A percentile compares a stretch with the other conserved stretches of the same genome.
Evolutionary conservation across 257 asterid species (phyloP).

Genomic region (Nicotiana tabacum): DNA sequence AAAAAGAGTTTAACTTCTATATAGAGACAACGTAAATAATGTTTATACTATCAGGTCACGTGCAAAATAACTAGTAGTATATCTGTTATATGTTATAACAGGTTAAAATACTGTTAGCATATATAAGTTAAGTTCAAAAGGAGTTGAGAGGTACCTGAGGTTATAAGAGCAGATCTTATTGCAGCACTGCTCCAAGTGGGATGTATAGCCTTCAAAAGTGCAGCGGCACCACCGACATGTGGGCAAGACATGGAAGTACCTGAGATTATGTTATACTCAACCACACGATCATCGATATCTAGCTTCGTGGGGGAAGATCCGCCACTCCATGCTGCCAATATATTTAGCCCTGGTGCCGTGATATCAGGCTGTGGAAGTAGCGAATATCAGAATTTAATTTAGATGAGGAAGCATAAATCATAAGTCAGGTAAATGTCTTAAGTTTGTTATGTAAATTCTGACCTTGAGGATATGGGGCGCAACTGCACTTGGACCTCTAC

Average conservation of each 20-base stretch:
- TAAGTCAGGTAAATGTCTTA: background rate
- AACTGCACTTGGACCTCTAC: slow-evolving; percentile 40
- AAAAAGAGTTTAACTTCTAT: background rate
- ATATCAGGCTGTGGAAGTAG: slow-evolving; percentile 65
- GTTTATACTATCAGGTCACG: too few relatives aligned
- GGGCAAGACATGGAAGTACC: slow-evolving; percentile 99
- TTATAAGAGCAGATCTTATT: slow-evolving; percentile 78
- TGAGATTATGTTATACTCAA: slow-evolving; percentile 59
- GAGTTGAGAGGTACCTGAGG: slow-evolving; percentile 47
- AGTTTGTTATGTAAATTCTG: background rate
- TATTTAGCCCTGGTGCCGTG: slow-evolving; percentile 83
- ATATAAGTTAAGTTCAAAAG: background rate
- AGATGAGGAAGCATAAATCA: background rate
- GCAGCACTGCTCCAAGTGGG: slow-evolving; percentile 97
- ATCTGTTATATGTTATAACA: too few relatives aligned
- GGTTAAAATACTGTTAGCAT: background rate
- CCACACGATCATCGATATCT: slow-evolving; percentile 47
- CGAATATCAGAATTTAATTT: background rate
- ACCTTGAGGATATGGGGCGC: slow-evolving; percentile 42
- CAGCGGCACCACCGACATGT: slow-evolving; percentile 67
- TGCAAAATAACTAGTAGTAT: too few relatives aligned
- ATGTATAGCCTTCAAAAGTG: slow-evolving; percentile 80
- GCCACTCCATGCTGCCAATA: slow-evolving; percentile 98
- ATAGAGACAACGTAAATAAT: too few relatives aligned
- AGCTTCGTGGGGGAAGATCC: slow-evolving; percentile 69